phyloP scores from a whole-genome alignment of 768 basidiomycete species.

The Russula griseocarnosa region DNA sequence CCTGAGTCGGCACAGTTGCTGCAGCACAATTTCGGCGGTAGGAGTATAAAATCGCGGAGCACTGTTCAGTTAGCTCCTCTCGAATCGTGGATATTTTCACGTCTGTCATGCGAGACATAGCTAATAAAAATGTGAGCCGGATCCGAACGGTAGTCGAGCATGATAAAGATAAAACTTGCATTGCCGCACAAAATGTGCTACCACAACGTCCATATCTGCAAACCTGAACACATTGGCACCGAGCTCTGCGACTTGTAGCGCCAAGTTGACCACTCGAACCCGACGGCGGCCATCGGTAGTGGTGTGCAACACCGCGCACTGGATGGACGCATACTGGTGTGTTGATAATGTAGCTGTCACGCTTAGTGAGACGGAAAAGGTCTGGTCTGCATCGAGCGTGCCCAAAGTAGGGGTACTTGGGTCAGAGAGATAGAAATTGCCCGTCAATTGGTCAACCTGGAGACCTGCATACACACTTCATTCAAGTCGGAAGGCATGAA shows the following conservation, averaged over 20 bases:
- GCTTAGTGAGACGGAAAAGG: slow-evolving; percentile 69
- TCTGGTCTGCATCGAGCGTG: slow-evolving; percentile 74
- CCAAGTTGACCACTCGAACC: slow-evolving; percentile 84
- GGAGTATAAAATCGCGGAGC: slow-evolving; percentile 73
- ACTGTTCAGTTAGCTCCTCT: slow-evolving; percentile 80
- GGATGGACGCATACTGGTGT: slow-evolving; percentile 70
- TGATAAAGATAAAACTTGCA: slow-evolving; percentile 46
- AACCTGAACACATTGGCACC: slow-evolving; percentile 90
- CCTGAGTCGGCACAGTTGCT: slow-evolving; percentile 73
- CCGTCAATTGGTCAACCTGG: slow-evolving; percentile 60
- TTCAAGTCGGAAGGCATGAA: not conserved
- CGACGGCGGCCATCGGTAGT: slow-evolving; percentile 69
- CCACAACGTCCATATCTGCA: slow-evolving; percentile 84
- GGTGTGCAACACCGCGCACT: slow-evolving; percentile 88
- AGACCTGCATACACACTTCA: slow-evolving; percentile 44
- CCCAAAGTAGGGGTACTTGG: slow-evolving; percentile 77
- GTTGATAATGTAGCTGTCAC: slow-evolving; percentile 68
- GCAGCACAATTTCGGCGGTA: slow-evolving; percentile 89
- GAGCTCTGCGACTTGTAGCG: slow-evolving; percentile 70
- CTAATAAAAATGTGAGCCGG: slow-evolving; percentile 39
- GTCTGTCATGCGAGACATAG: slow-evolving; percentile 57
- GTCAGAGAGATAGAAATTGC: slow-evolving; percentile 65
- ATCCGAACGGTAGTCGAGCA: slow-evolving; percentile 3
- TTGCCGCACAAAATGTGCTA: slow-evolving; percentile 70
- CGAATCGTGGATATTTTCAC: slow-evolving; percentile 71